Evolutionary conservation across 2,329 filamentous ascomycete genomes (phyloP).

Genomic region (Trichophyton simii): DNA sequence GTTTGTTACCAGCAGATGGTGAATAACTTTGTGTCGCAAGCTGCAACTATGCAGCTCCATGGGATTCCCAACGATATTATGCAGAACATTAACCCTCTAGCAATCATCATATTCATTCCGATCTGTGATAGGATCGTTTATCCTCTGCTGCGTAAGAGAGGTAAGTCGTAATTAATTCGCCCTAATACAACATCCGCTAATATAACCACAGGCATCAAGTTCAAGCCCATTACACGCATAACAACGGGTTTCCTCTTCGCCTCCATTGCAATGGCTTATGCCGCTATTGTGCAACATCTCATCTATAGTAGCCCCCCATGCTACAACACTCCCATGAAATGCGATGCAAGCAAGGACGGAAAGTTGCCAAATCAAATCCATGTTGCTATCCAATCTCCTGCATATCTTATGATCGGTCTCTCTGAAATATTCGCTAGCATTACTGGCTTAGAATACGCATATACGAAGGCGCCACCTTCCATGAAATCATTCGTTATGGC

Average conservation of each 20-base stretch:
- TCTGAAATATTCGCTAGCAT: constrained; percentile 52
- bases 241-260: constrained; percentile 56
- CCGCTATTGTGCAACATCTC: constrained; percentile 43
- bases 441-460: constrained; percentile 61
- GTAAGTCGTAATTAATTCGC: constrained; percentile 3
- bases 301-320: constrained; percentile 45
- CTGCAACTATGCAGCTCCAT: constrained; percentile 47
- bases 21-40: constrained; percentile 55
- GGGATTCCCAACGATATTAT: constrained; percentile 68
- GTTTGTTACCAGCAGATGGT: constrained; percentile 56
- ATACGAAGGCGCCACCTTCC: constrained; percentile 56
- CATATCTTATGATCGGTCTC: constrained; percentile 34
- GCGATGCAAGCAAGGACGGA: constrained; percentile 23
- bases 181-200: neutral
- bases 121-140: constrained; percentile 56
- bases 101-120: constrained; percentile 63
- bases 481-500: constrained; percentile 54
- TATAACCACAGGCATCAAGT: constrained; percentile 39
- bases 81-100: constrained; percentile 62
- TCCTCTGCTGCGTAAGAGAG: constrained; percentile 49
- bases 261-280: constrained; percentile 49
- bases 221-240: constrained; percentile 67
- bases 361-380: constrained; percentile 29
- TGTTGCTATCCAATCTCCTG: constrained; percentile 34
- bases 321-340: constrained; percentile 30